Evolutionary conservation across 164 flowering plant genomes (phyloP).

Genomic region (Sedum album): DNA sequence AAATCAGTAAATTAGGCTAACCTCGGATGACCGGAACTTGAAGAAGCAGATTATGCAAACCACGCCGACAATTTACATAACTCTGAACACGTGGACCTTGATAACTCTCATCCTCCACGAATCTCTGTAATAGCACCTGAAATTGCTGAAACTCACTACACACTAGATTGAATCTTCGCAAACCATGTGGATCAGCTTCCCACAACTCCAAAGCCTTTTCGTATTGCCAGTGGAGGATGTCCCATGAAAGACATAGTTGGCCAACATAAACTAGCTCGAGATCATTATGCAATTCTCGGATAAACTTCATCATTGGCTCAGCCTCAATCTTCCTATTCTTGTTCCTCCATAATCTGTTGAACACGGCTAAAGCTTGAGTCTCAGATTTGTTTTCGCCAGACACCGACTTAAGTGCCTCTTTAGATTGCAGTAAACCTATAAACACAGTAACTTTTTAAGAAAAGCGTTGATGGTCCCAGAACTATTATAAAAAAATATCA

Average conservation of each 20-base stretch:
- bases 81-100: constrained; percentile 71
- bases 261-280: constrained; percentile 78
- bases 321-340: constrained; percentile 27
- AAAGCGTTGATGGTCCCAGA: not conserved
- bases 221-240: constrained; percentile 78
- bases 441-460: not conserved
- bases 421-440: constrained; percentile 62
- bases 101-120: constrained; percentile 72
- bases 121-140: constrained; percentile 77
- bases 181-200: constrained; percentile 39
- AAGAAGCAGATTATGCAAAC: constrained; percentile 49
- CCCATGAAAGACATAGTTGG: constrained; percentile 94
- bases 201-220: constrained; percentile 46
- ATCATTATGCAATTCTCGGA: constrained; percentile 49
- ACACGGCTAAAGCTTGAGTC: constrained; percentile 23
- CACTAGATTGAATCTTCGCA: constrained; percentile 44
- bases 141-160: constrained; percentile 83
- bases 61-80: constrained; percentile 57
- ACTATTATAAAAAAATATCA: not conserved
- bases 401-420: constrained; percentile 38
- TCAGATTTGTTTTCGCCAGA: constrained; percentile 21
- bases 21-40: constrained; percentile 92
- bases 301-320: constrained; percentile 44
- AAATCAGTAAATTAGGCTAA: too few relatives aligned
- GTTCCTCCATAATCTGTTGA: constrained; percentile 22